Evolutionary conservation across 2,329 filamentous ascomycete genomes (phyloP).

Genomic region (Apiospora pterosperma): DNA sequence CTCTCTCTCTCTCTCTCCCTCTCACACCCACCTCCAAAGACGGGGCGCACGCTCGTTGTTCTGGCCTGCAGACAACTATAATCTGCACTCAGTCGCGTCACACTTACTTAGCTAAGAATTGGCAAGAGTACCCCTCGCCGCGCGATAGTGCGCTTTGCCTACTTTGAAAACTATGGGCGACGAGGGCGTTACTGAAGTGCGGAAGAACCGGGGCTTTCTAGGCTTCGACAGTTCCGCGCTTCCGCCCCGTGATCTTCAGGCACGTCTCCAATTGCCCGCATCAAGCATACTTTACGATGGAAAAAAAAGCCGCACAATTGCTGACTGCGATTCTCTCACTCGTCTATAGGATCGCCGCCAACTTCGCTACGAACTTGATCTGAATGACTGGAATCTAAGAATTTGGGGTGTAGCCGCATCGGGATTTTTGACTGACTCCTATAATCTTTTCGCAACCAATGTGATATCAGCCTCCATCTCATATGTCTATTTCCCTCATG

Average conservation of each 20-base stretch:
- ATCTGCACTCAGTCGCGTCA: not conserved
- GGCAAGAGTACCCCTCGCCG: not conserved
- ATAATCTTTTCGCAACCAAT: conserved; percentile 53
- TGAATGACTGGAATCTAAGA: conserved; percentile 52
- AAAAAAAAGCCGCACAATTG: not conserved
- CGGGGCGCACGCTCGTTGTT: not conserved
- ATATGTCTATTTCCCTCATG: conserved; percentile 49
- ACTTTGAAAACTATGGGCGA: conserved; percentile 15
- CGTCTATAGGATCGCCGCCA: conserved; percentile 44
- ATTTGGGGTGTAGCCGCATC: conserved; percentile 55
- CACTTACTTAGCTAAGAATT: not conserved
- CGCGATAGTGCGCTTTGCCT: not conserved
- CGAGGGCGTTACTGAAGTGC: conserved; percentile 25
- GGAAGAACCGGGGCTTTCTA: conserved; percentile 47
- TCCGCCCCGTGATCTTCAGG: conserved; percentile 45
- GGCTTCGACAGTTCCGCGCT: conserved; percentile 49
- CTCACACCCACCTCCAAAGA: not conserved
- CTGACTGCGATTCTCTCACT: conserved; percentile 6
- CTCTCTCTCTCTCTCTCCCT: not conserved
- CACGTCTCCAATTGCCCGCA: conserved; percentile 21
- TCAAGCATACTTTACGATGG: not conserved
- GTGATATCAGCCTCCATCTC: conserved; percentile 51
- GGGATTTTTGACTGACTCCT: conserved; percentile 51
- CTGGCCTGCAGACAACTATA: not conserved
- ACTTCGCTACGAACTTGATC: conserved; percentile 49